Base-by-base conservation (phyloP, 805 yeast species). In the Candida boidinii region DNA sequence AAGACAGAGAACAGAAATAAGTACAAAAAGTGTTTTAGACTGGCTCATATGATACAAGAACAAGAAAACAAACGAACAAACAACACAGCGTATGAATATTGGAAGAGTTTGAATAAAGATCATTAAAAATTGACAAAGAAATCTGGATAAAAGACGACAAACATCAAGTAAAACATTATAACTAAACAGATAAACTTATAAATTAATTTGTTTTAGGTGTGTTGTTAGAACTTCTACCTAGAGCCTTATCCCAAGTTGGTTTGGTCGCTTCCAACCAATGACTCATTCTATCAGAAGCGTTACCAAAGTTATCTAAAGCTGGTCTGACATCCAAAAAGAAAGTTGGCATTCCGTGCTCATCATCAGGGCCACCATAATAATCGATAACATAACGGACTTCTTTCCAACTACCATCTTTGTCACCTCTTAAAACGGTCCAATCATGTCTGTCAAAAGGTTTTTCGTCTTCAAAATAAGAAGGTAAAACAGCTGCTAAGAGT, bases 401-500 rank as follows among this genome's bases (percentile, higher is more conserved):
- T 32, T 68, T 62, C 83, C 88, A 82, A 14, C 62, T 66, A 13
- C 65, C 54, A 13, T 50, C 28, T 3, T 73, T 74, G 31, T 56
- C 58, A 10, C 74, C 66, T 48, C 98, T 70, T 44, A 90, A 65
- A 5, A 92, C 95, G 3, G 94, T 82, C 99, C 99, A 92, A 60
- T 92, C 99, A 49, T 92, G 99, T 55, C 99, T 76, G 57, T 92
- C 99, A 50, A 92, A 92, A 6, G 99, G 99, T 4, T 94, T 85
- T 41, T 80, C 80, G 1, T 78, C 60, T 39, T 76, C 79, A 60
- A 75, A 90, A 9, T 68, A 65, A 12, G 67, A 61, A 1, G 98
- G 97, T 62, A 80, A 81, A 2, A 78, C 17, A 43, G 72, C 68
- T 10, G 90, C 79, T 43, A 92, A 55, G 34, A 61, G 53, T 44